Percentiles rank a stretch among this genome's conserved stretches.
Evolutionary conservation across 1,284 basidiomycete species (phyloP).

Genomic region (Inonotus obliquus): DNA sequence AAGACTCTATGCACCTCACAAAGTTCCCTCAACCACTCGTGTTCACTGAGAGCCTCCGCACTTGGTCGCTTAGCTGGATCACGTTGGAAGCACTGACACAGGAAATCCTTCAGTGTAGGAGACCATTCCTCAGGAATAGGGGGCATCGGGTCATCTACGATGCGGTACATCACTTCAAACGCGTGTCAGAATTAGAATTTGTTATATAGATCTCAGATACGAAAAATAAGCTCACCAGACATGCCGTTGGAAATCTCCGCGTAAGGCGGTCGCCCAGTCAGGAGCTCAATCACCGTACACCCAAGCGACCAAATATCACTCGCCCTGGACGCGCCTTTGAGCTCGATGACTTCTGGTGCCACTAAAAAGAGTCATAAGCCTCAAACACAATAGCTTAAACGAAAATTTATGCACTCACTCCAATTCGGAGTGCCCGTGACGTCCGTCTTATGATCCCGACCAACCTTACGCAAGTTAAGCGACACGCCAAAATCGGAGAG

Average conservation of each 20-base stretch:
- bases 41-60: slow-evolving; percentile 46
- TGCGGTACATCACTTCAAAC: slow-evolving; percentile 44
- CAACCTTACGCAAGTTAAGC: slow-evolving; percentile 55
- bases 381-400: neutral
- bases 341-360: slow-evolving; percentile 74
- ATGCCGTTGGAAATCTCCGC: slow-evolving; percentile 40
- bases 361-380: slow-evolving; percentile 29
- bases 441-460: slow-evolving; percentile 43
- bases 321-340: slow-evolving; percentile 46
- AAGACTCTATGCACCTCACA: slow-evolving; percentile 76
- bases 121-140: slow-evolving; percentile 44
- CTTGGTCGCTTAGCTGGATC: slow-evolving; percentile 43
- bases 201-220: neutral
- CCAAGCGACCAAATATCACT: slow-evolving; percentile 59
- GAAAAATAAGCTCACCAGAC: slow-evolving; percentile 33
- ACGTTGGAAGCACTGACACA: slow-evolving; percentile 49
- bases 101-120: slow-evolving; percentile 39
- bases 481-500: slow-evolving; percentile 65
- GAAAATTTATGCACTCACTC: slow-evolving; percentile 35
- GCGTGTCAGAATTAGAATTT: neutral
- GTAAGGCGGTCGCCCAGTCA: slow-evolving; percentile 55
- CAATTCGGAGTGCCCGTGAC: slow-evolving; percentile 57
- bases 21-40: slow-evolving; percentile 52
- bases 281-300: slow-evolving; percentile 54
- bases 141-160: slow-evolving; percentile 52